Conservation (phyloP, 73 alveolate genomes). For the Paramecium sexaurelia region DNA sequence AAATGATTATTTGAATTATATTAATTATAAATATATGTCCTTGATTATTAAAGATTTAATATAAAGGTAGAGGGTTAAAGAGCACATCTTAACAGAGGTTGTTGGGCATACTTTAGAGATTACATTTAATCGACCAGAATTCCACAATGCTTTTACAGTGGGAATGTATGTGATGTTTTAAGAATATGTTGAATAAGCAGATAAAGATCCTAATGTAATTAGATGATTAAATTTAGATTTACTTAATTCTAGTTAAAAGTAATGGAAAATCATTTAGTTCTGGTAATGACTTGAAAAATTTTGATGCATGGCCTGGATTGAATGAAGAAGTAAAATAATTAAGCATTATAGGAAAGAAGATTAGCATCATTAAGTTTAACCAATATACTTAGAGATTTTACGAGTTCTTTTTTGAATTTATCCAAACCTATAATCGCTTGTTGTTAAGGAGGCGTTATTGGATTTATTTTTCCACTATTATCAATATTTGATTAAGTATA, state of each 20-base stretch:
- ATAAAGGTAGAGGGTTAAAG: not conserved
- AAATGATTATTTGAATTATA: no score
- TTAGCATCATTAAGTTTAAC: constrained; percentile 6
- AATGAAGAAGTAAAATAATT: not conserved
- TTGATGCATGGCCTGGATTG: not conserved
- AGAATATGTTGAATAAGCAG: constrained; percentile 20
- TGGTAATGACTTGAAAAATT: constrained; percentile 29
- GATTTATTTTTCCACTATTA: constrained; percentile 23
- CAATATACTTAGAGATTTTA: not conserved
- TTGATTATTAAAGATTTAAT: not conserved
- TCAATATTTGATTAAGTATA: constrained; percentile 16
- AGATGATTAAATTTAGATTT: not conserved
- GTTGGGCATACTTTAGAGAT: constrained; percentile 9
- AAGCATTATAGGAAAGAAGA: not conserved
- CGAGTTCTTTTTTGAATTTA: not conserved
- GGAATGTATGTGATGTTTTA: constrained; percentile 10
- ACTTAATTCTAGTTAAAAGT: not conserved
- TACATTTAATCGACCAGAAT: not conserved
- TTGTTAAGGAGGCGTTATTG: constrained; percentile 45
- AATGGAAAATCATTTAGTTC: constrained; percentile 34
- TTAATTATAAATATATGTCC: not conserved
- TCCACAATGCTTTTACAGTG: constrained; percentile 11
- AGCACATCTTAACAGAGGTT: not conserved
- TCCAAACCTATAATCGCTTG: constrained; percentile 16
- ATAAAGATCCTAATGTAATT: constrained; percentile 6